Conservation (phyloP, 805 yeast genomes). For the Myxozyma neotropica region DNA sequence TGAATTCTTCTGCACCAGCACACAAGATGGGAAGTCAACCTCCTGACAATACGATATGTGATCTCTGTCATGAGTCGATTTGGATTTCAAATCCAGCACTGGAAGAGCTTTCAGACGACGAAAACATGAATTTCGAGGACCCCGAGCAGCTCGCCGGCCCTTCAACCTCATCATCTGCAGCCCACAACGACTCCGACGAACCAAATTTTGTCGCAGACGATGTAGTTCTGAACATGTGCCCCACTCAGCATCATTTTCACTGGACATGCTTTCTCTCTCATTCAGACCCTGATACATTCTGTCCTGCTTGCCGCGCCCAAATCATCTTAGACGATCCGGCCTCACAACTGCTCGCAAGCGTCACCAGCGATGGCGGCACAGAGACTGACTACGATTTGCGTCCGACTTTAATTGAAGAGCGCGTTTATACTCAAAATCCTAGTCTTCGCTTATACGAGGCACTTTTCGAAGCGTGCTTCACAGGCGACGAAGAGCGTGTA, state of each 20-base stretch:
- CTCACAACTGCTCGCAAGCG: slow-evolving; percentile 18
- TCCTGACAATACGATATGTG: slow-evolving; percentile 19
- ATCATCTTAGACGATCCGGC: slow-evolving; percentile 3
- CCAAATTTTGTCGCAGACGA: slow-evolving; percentile 22
- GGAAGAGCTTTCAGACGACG: slow-evolving; percentile 5
- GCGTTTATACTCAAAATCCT: slow-evolving; percentile 18
- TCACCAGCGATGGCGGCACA: slow-evolving; percentile 26
- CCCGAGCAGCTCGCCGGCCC: neutral
- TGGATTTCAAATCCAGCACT: slow-evolving; percentile 17
- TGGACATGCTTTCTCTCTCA: slow-evolving; percentile 30
- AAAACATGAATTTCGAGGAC: neutral
- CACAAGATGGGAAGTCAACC: neutral
- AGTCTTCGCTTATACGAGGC: slow-evolving; percentile 25
- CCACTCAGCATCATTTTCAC: slow-evolving; percentile 25
- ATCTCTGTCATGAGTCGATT: slow-evolving; percentile 12
- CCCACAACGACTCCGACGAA: neutral
- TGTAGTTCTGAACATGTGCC: slow-evolving; percentile 23
- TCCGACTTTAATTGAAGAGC: slow-evolving; percentile 18
- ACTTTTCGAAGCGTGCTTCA: slow-evolving; percentile 27
- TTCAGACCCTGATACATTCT: slow-evolving; percentile 15
- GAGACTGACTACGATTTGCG: slow-evolving; percentile 24
- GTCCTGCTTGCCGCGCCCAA: slow-evolving; percentile 26
- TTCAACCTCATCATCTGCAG: neutral
- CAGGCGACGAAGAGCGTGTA: slow-evolving; percentile 31
- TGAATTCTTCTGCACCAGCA: neutral